A percentile compares a stretch with the other conserved stretches of the same genome.
Conservation (phyloP, 176 grass and related monocot genomes). For the Aechmea fasciata region DNA sequence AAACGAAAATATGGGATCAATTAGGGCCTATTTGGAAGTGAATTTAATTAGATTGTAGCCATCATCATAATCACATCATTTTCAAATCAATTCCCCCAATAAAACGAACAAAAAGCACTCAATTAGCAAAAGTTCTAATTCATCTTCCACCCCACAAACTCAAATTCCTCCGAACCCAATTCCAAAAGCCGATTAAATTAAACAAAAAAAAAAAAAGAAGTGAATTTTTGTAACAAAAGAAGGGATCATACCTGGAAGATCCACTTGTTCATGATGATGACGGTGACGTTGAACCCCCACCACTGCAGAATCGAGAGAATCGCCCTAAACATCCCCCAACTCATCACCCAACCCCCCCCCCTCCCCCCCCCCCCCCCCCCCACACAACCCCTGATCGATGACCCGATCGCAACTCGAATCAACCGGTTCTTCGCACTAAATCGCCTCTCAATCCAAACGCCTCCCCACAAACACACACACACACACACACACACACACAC, state of each 20-base stretch:
- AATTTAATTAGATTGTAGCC: neutral
- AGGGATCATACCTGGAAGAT: constrained; percentile 78
- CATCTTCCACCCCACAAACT: neutral
- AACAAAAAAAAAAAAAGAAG: neutral
- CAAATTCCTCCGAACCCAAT: neutral
- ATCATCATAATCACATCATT: neutral
- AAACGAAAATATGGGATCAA: neutral
- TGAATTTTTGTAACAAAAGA: too few relatives aligned
- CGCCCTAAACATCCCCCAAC: constrained; percentile 46
- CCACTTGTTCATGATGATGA: constrained; percentile 99
- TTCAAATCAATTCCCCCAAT: neutral
- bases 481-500: too few relatives aligned
- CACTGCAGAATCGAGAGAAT: constrained; percentile 79
- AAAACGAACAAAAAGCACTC: neutral
- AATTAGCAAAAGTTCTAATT: neutral
- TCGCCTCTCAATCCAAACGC: too few relatives aligned
- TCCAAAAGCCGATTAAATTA: neutral
- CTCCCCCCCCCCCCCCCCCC: constrained; percentile 16
- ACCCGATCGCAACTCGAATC: neutral
- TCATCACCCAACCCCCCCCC: constrained; percentile 44
- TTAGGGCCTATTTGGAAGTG: neutral
- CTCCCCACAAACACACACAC: too few relatives aligned
- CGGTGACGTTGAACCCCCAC: constrained; percentile 97
- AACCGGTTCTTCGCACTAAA: too few relatives aligned
- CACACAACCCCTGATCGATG: neutral